These are phyloP conservation scores for Pestalotiopsis sp. DNA, from an alignment of 2,329 filamentous ascomycete genomes.

Conservation along the genomic window DNA sequence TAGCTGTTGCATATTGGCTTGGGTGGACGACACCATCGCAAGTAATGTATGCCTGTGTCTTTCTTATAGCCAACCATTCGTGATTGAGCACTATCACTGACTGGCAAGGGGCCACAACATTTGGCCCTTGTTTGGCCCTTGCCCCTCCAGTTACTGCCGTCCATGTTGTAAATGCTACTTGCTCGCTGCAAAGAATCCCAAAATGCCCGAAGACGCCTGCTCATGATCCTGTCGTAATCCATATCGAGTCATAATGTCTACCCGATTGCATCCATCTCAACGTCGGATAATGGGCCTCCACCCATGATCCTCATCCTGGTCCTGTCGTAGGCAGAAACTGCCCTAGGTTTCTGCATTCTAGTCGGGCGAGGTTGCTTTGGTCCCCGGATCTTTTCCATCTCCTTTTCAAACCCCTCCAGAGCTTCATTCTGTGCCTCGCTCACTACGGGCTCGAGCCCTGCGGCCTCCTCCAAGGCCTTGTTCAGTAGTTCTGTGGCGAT, in stretches of 20 bases:
- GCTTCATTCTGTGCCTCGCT: constrained; percentile 15
- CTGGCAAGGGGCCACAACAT: not conserved
- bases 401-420: constrained; percentile 14
- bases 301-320: constrained; percentile 15
- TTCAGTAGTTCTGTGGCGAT: constrained; percentile 79
- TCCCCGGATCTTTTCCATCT: constrained; percentile 6
- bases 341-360: constrained; percentile 11
- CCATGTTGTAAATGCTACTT: not conserved
- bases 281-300: constrained; percentile 10
- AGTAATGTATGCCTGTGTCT: not conserved
- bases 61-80: not conserved
- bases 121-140: not conserved
- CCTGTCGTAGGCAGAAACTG: constrained; percentile 3
- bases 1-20: not conserved
- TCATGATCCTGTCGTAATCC: not conserved
- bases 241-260: not conserved
- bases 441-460: constrained; percentile 37
- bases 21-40: not conserved
- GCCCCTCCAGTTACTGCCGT: not conserved
- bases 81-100: not conserved
- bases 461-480: constrained; percentile 69
- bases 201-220: constrained; percentile 9
- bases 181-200: not conserved
- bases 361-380: constrained; percentile 5
- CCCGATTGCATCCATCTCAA: constrained; percentile 15